A percentile compares a stretch with the other conserved stretches of the same genome.
Conservation (phyloP, 306 rosid species). For the Lathyrus sativus region DNA sequence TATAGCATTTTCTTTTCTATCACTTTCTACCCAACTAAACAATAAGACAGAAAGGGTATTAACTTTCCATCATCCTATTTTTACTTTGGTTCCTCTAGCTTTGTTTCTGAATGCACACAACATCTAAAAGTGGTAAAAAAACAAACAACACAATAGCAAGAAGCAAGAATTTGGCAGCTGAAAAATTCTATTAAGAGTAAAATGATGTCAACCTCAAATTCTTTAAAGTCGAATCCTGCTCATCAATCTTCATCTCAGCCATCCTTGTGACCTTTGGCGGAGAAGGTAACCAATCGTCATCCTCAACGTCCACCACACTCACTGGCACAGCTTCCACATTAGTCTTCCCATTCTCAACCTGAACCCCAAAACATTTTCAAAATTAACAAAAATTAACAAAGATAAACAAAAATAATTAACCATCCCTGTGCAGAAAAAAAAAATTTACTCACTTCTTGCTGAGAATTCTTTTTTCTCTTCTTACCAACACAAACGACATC, state of each 20-base stretch:
- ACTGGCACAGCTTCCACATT: conserved; percentile 28
- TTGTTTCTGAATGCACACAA: neutral
- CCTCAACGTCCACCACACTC: conserved; percentile 52
- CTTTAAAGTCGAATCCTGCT: conserved; percentile 70
- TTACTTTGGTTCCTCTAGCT: neutral
- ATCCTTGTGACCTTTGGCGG: conserved; percentile 66
- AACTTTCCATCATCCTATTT: neutral
- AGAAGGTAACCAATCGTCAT: conserved; percentile 91
- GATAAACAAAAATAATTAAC: conserved; percentile 4
- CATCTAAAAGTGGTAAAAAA: neutral
- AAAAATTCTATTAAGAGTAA: neutral
- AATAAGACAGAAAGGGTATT: neutral
- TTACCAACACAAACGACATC: conserved; percentile 38
- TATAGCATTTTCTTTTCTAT: neutral
- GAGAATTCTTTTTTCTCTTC: conserved; percentile 47
- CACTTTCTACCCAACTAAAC: neutral
- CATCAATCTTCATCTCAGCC: conserved; percentile 30
- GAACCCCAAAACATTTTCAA: conserved; percentile 32
- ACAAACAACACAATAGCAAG: neutral
- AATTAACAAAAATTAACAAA: conserved; percentile 14
- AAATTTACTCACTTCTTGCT: conserved; percentile 29
- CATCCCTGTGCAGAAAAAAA: neutral
- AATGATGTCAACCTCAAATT: conserved; percentile 58
- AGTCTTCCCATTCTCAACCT: conserved; percentile 47
- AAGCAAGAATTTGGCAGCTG: conserved; percentile 4